These are phyloP conservation scores for Shiraia sp. DNA, from an alignment of 2,329 filamentous ascomycete genomes.

Conservation along the genomic window DNA sequence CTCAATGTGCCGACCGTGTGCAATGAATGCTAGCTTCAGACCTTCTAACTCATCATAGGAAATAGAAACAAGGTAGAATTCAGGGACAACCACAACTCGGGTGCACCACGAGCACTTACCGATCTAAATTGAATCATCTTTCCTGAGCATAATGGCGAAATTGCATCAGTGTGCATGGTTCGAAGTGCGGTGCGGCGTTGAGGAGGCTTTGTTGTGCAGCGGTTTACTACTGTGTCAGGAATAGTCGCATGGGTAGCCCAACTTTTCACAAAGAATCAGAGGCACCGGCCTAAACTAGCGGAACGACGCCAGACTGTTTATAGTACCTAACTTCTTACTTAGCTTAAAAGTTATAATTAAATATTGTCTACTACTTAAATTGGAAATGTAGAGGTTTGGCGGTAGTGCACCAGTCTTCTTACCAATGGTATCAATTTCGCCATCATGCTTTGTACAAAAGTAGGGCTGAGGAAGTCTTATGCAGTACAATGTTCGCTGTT, in stretches of 20 bases:
- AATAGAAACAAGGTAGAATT: constrained; percentile 16
- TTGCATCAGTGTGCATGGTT: constrained; percentile 8
- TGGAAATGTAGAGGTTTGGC: too few species aligned
- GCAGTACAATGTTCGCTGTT: constrained; percentile 7
- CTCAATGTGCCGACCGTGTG: too few species aligned
- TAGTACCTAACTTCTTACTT: too few species aligned
- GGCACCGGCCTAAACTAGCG: too few species aligned
- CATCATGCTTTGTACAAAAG: constrained; percentile 12
- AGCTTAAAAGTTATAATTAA: too few species aligned
- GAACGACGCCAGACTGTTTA: too few species aligned
- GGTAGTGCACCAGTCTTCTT: constrained; percentile 12
- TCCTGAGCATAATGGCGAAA: constrained; percentile 13
- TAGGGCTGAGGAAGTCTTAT: constrained; percentile 12
- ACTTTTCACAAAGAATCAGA: too few species aligned
- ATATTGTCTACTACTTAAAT: too few species aligned
- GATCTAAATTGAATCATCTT: too few species aligned
- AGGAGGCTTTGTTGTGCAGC: constrained; percentile 8
- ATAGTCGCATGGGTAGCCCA: constrained; percentile 5
- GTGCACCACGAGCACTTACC: too few species aligned
- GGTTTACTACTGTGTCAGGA: constrained; percentile 12
- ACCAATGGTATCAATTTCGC: constrained; percentile 11
- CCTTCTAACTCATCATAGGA: too few species aligned
- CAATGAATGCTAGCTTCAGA: too few species aligned
- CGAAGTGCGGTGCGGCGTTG: constrained; percentile 16
- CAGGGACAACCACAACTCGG: constrained; percentile 17